phyloP scores from a whole-genome alignment of 192 early-diverging fungal species.

The Allomyces arbusculus region DNA sequence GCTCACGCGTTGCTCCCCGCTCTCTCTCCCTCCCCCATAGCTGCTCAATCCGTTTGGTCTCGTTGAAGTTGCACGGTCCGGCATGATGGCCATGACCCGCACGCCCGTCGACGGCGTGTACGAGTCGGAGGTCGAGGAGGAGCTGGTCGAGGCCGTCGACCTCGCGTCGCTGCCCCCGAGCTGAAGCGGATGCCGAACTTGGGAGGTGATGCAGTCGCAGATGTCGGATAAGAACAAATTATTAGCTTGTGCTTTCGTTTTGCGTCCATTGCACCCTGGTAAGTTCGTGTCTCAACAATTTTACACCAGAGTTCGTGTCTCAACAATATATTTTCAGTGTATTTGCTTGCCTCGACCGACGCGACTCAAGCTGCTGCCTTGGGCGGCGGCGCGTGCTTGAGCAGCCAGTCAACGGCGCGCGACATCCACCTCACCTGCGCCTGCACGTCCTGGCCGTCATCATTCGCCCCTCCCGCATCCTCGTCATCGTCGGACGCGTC shows the following conservation, averaged over 20 bases:
- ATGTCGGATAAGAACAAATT: no score
- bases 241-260: no score
- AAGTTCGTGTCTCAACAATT: no score
- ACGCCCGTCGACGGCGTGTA: constrained; percentile 58
- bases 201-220: no score
- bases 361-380: no score
- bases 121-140: constrained; percentile 39
- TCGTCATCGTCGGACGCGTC: background rate
- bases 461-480: background rate
- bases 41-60: constrained; percentile 88
- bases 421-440: background rate
- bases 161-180: no score
- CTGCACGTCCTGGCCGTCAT: background rate
- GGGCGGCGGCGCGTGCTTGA: background rate
- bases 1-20: background rate
- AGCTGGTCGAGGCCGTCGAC: no score
- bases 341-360: no score
- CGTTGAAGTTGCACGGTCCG: constrained; percentile 78
- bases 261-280: no score
- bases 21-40: background rate
- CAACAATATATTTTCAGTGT: no score
- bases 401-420: background rate
- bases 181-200: no score
- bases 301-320: no score
- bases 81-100: constrained; percentile 93